A percentile compares a stretch with the other conserved stretches of the same genome.
Conservation (phyloP, 1,284 basidiomycete species). For the Microbotryum saponariae region DNA sequence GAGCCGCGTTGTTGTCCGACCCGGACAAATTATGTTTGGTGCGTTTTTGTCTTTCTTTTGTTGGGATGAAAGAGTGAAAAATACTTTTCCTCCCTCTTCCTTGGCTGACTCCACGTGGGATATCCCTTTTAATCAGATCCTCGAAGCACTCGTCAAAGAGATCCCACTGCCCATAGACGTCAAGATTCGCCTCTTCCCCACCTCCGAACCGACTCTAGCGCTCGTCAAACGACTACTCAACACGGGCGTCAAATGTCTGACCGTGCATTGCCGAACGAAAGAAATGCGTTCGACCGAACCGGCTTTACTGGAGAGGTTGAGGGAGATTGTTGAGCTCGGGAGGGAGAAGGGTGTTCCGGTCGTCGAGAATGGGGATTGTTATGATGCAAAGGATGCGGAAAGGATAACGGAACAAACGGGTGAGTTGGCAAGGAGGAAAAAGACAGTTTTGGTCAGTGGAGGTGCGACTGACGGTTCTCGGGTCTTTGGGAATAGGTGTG, state of each 20-base stretch:
- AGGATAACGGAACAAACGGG: slow-evolving; percentile 68
- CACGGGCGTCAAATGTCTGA: slow-evolving; percentile 81
- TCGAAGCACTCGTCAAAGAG: slow-evolving; percentile 63
- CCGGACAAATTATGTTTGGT: slow-evolving; percentile 73
- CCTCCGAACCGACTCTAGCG: slow-evolving; percentile 53
- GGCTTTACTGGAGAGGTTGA: slow-evolving; percentile 69
- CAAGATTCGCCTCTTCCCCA: slow-evolving; percentile 85
- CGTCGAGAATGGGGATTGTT: slow-evolving; percentile 89
- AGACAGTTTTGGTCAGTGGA: background rate
- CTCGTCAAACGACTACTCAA: slow-evolving; percentile 78
- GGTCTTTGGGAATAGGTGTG: slow-evolving; percentile 51
- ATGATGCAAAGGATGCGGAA: slow-evolving; percentile 67
- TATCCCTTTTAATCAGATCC: slow-evolving; percentile 49
- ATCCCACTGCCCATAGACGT: slow-evolving; percentile 75
- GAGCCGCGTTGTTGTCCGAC: slow-evolving; percentile 83
- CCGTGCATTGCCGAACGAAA: slow-evolving; percentile 90
- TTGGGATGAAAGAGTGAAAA: no score
- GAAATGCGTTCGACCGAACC: slow-evolving; percentile 80
- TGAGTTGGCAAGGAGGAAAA: slow-evolving; percentile 34
- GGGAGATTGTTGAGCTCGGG: slow-evolving; percentile 76
- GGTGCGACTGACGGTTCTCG: slow-evolving; percentile 32
- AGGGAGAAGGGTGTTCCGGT: slow-evolving; percentile 59
- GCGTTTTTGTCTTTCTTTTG: slow-evolving; percentile 8
- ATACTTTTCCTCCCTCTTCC: background rate
- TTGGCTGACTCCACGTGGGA: background rate